phyloP scores from a whole-genome alignment of 2,329 filamentous ascomycete genomes.

The Chalaropsis thielavioides region DNA sequence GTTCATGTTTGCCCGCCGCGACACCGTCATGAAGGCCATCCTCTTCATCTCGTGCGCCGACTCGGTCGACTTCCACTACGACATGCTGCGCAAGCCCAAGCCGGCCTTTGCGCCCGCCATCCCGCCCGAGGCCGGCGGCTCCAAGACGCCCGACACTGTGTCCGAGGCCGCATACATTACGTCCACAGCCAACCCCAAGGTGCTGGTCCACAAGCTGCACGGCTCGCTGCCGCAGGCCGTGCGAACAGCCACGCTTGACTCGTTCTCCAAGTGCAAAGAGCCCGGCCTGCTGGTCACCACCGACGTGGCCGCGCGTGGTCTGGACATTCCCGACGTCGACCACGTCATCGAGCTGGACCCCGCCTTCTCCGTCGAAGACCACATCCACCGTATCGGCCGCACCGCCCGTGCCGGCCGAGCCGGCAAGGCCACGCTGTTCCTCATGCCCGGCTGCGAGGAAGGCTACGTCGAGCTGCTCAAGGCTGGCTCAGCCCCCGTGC shows the following conservation, averaged over 20 bases:
- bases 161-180: constrained; percentile 58
- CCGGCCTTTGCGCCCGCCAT: not conserved
- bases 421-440: constrained; percentile 76
- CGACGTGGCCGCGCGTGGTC: no score
- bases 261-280: constrained; percentile 59
- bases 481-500: constrained; percentile 32
- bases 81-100: constrained; percentile 41
- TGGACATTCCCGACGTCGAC: constrained; percentile 90
- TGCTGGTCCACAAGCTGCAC: constrained; percentile 77
- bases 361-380: constrained; percentile 82
- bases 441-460: constrained; percentile 83
- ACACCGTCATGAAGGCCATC: constrained; percentile 91
- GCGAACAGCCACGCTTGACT: constrained; percentile 69
- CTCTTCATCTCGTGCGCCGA: constrained; percentile 95
- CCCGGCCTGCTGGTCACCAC: constrained; percentile 72
- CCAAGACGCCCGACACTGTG: constrained; percentile 42
- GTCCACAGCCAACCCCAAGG: constrained; percentile 53
- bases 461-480: constrained; percentile 67
- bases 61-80: constrained; percentile 92
- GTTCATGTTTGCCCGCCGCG: constrained; percentile 72
- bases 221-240: constrained; percentile 80
- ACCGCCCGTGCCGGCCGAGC: constrained; percentile 85
- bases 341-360: constrained; percentile 93
- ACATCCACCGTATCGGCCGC: constrained; percentile 85
- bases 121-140: constrained; percentile 18